Base-by-base conservation (phyloP, 139 green algal species). In the Pseudopediastrum boryanum region DNA sequence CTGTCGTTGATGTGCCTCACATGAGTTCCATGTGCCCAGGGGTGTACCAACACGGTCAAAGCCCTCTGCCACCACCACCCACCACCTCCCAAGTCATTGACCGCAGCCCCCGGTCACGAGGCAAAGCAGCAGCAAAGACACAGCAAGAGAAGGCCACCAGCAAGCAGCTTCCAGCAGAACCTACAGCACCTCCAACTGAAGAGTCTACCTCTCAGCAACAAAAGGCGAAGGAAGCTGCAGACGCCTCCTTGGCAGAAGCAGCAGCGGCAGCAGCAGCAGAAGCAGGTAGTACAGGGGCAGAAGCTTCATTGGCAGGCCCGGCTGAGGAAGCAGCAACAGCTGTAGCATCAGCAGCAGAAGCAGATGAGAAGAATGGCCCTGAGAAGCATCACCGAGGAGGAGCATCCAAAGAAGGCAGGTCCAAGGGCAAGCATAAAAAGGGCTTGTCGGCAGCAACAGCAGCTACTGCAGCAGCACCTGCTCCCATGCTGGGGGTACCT, bases 1-100 rank as follows among this genome's bases (percentile, higher is more conserved):
- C n/a, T n/a, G n/a, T n/a, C n/a, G n/a, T n/a, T n/a, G n/a, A n/a
- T n/a, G n/a, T n/a, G n/a, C n/a, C n/a, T n/a, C n/a, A n/a, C n/a
- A n/a, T n/a, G n/a, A n/a, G n/a, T n/a, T n/a, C 46, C 13, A 56
- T 16, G 46, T 16, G 16, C 46, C 39, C 71, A 78, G 71, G 71
- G 9, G 71, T 78, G 38, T 78, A 78, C 33, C 71, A 78, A 19
- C 71, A 70, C 42, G 51, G 39, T n/a, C 33, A 56, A 16, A 39
- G 39, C 23, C 54, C 54, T 19, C n/a, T n/a, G n/a, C n/a, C n/a
- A n/a, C n/a, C n/a, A n/a, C n/a, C n/a, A n/a, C n/a, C n/a, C n/a
- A n/a, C n/a, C n/a, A n/a, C n/a, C n/a, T n/a, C n/a, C n/a, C n/a
- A n/a, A n/a, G n/a, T n/a, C n/a, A n/a, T n/a, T n/a, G n/a, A n/a